Evolutionary conservation across 2,329 filamentous ascomycete species (phyloP).

Genomic region (Beauveria sp.): DNA sequence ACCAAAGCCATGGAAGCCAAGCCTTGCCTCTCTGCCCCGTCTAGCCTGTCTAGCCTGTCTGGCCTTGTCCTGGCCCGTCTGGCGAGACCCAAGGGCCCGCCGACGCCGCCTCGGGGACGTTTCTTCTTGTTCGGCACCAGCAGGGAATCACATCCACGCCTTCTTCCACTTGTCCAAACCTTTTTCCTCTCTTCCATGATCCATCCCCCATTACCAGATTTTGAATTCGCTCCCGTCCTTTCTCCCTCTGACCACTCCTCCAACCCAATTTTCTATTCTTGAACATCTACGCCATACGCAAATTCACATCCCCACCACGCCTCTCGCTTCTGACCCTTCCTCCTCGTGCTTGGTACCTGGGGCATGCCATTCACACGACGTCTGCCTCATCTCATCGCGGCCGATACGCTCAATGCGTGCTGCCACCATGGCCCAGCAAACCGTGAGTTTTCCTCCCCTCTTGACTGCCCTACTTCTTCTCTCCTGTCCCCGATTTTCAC

Average conservation of each 20-base stretch:
- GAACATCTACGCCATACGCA: not conserved
- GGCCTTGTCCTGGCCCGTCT: not conserved
- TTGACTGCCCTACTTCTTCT: conserved; percentile 9
- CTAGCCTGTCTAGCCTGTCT: not conserved
- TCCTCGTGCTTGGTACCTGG: conserved; percentile 16
- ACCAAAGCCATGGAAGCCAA: not conserved
- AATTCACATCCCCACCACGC: not conserved
- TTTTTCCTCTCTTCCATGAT: conserved; percentile 5
- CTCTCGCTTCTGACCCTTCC: conserved; percentile 13
- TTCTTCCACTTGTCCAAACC: conserved; percentile 11
- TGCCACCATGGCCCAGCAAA: conserved; percentile 33
- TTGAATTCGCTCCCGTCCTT: not conserved
- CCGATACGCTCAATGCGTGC: conserved; percentile 25
- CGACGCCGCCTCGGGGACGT: conserved; percentile 29
- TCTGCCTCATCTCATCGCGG: conserved; percentile 24
- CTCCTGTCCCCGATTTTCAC: conserved; percentile 12
- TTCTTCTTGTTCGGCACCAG: conserved; percentile 29
- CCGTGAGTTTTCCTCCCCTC: conserved; percentile 21
- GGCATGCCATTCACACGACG: conserved; percentile 22
- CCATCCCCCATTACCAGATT: conserved; percentile 3
- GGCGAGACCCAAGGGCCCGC: conserved; percentile 15
- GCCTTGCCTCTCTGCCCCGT: not conserved
- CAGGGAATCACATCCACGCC: conserved; percentile 22
- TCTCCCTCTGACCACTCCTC: not conserved
- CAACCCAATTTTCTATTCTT: not conserved